phyloP scores from a whole-genome alignment of 2,329 filamentous ascomycete genomes.

The Cladophialophora immunda region DNA sequence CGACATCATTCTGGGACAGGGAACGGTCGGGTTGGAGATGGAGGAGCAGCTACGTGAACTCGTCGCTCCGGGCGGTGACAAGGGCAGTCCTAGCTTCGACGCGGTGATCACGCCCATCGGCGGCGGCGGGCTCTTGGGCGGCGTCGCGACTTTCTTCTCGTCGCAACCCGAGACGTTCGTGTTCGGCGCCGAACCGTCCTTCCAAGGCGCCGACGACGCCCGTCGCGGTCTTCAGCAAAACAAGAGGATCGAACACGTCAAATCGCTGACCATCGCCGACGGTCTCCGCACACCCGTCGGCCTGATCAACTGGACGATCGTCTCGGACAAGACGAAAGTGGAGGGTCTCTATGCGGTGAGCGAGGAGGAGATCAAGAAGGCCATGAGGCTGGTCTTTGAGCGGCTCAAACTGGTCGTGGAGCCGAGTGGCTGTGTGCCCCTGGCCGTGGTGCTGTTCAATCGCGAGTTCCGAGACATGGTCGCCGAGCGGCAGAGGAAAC shows the following conservation, averaged over 20 bases:
- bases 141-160: constrained; percentile 74
- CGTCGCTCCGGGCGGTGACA: constrained; percentile 48
- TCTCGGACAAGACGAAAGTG: constrained; percentile 76
- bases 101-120: constrained; percentile 84
- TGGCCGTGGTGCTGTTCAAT: constrained; percentile 84
- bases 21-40: constrained; percentile 86
- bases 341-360: constrained; percentile 75
- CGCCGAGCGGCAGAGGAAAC: constrained; percentile 52
- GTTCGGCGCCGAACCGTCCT: constrained; percentile 86
- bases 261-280: constrained; percentile 84
- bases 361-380: constrained; percentile 81
- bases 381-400: constrained; percentile 82
- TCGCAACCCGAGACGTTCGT: constrained; percentile 73
- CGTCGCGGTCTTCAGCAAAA: constrained; percentile 72
- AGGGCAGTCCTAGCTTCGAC: constrained; percentile 56
- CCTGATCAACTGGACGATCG: constrained; percentile 76
- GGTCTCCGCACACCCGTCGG: constrained; percentile 87
- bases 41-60: constrained; percentile 73
- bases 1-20: constrained; percentile 90
- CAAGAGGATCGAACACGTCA: constrained; percentile 71
- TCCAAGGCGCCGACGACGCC: constrained; percentile 85
- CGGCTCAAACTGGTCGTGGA: constrained; percentile 90
- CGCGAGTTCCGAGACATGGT: constrained; percentile 80
- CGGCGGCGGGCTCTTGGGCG: constrained; percentile 86
- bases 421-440: constrained; percentile 82